Base-by-base conservation (phyloP, 2,329 filamentous ascomycete species). In the Colletotrichum nymphaeae region DNA sequence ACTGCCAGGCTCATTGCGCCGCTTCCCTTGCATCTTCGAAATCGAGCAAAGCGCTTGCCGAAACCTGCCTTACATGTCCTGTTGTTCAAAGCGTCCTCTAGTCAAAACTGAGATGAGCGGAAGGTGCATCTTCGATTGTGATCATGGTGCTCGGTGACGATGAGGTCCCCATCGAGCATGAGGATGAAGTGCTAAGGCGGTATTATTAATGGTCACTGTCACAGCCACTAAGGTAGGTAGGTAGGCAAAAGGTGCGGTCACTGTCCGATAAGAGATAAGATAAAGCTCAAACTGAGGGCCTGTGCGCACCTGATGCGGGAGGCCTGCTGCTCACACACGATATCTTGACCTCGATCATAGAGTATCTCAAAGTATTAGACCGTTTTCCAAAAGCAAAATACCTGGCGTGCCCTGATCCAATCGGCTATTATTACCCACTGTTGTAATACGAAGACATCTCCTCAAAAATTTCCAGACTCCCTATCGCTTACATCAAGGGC, bases 21-120 rank as follows among this genome's bases (percentile, higher is more conserved):
- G 57, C 26, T 67, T 67, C 8, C 53, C 32, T 22, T 67, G 63
- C 63, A 67, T 67, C n/a, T 19, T 57, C 30, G 14, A 22, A 11
- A 12, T 63, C 28, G 46, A 53, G 22, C n/a, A n/a, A 16, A n/a
- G 24, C n/a, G n/a, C 7, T 12, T 9, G 14, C 8, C 1, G 5
- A 14, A 55, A 14, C 7, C 42, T 55, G 7, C 49, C 28, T n/a
- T 37, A 12, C 4, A 11, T 24, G 28, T 28, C 12, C 53, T 32
- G 12, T 26, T 32, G 12, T 26, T 16, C 30, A 32, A 26, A 8
- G 9, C 42, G 42, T 22, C 8, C 42, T 49, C 42, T 55, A 4
- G n/a, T 55, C 46, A 19, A 64, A 53, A 53, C 24, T 42, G 19
- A 7, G 11, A 19, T 26, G 6, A 46, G 46, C 28, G 30, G 24